Evolutionary conservation across 345 rosid species (phyloP).

Genomic region (Mercurialis annua): DNA sequence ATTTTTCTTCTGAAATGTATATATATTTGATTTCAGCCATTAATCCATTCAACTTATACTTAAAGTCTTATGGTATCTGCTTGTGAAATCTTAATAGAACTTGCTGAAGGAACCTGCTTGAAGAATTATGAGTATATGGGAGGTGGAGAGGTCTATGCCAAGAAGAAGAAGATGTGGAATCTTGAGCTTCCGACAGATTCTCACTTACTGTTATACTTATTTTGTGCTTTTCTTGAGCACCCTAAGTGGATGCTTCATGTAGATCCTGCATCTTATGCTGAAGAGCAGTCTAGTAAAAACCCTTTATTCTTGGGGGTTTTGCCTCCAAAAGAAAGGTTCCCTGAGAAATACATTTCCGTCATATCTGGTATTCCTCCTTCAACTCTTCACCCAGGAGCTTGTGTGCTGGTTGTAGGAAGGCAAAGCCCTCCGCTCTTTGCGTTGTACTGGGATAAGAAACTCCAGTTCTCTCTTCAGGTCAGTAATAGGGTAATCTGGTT

Average conservation of each 20-base stretch:
- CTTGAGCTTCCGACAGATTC: conserved; percentile 87
- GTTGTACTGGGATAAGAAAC: conserved; percentile 89
- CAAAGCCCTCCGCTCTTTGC: conserved; percentile 70
- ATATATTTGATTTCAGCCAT: not conserved
- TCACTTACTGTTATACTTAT: conserved; percentile 77
- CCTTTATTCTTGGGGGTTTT: conserved; percentile 77
- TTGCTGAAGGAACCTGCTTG: conserved; percentile 92
- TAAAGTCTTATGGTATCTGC: not conserved
- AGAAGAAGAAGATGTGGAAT: conserved; percentile 70
- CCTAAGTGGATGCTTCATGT: conserved; percentile 98
- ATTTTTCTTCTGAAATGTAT: conserved; percentile 1
- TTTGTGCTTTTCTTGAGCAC: conserved; percentile 91
- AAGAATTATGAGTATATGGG: conserved; percentile 80
- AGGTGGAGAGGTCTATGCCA: conserved; percentile 60
- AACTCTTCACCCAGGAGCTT: conserved; percentile 84
- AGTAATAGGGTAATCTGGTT: not conserved
- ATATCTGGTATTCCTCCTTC: conserved; percentile 72
- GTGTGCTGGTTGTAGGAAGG: conserved; percentile 64
- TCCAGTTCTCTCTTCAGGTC: conserved; percentile 84
- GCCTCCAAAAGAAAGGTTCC: conserved; percentile 89
- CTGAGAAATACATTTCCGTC: conserved; percentile 81
- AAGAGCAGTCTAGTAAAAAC: conserved; percentile 80
- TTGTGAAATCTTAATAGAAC: conserved; percentile 42
- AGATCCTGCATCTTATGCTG: conserved; percentile 78
- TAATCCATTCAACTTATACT: conserved; percentile 1